Conservation (phyloP, 1,139 yeast species). For the Starmera stellimalicola region DNA sequence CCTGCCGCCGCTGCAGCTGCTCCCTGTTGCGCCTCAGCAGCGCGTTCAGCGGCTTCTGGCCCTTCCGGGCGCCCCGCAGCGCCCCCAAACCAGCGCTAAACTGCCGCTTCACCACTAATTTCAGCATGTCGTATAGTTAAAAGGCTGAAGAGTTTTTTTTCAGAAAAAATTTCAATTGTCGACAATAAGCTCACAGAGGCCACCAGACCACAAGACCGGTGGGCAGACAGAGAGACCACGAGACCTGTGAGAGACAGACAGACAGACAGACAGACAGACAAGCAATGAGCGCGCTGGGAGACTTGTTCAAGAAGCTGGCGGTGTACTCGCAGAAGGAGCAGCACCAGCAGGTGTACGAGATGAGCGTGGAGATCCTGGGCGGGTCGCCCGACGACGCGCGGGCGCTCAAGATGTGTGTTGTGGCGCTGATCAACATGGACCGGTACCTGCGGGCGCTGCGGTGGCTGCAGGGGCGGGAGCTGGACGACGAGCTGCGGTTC, state of each 20-base stretch:
- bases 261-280: not conserved
- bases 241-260: too few relatives aligned
- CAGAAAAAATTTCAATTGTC: too few relatives aligned
- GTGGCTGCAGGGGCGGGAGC: slow-evolving; percentile 24
- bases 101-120: too few relatives aligned
- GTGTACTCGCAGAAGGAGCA: slow-evolving; percentile 36
- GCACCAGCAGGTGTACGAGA: slow-evolving; percentile 36
- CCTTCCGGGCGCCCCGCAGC: too few relatives aligned
- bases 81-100: too few relatives aligned
- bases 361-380: slow-evolving; percentile 32
- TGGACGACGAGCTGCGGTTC: slow-evolving; percentile 31
- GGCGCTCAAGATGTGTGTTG: slow-evolving; percentile 54
- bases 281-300: slow-evolving; percentile 20
- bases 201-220: too few relatives aligned
- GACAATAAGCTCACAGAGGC: too few relatives aligned
- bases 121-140: too few relatives aligned
- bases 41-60: slow-evolving; percentile 11
- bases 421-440: slow-evolving; percentile 67
- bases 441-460: slow-evolving; percentile 48
- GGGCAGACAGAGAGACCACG: too few relatives aligned
- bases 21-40: slow-evolving; percentile 5
- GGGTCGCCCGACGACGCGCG: slow-evolving; percentile 35
- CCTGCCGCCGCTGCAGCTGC: not conserved
- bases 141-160: too few relatives aligned
- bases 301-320: slow-evolving; percentile 35